phyloP scores from a whole-genome alignment of 495 filamentous ascomycete genomes.

The Neurospora cerealis region DNA sequence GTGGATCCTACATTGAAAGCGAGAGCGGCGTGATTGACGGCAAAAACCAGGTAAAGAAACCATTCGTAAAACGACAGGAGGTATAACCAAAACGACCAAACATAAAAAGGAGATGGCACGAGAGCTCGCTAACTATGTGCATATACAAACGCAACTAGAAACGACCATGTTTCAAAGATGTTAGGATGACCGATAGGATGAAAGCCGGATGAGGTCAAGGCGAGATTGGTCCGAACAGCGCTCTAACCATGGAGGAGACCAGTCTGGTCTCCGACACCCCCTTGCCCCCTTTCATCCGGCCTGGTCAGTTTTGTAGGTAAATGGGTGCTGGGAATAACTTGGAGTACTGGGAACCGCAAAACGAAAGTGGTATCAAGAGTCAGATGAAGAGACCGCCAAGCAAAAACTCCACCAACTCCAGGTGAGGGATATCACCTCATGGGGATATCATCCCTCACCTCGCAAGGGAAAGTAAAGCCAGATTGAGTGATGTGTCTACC shows the following conservation, averaged over 20 bases:
- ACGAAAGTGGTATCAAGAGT: slow-evolving; percentile 23
- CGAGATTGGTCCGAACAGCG: not conserved
- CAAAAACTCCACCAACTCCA: slow-evolving; percentile 8
- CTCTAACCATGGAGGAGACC: not conserved
- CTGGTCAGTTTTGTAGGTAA: not conserved
- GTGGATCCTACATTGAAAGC: not conserved
- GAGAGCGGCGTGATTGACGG: not conserved
- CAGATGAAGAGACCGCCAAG: not conserved
- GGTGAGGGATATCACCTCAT: not conserved
- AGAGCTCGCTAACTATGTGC: not conserved
- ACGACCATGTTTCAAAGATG: not conserved
- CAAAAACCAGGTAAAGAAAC: not conserved
- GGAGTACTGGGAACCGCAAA: slow-evolving; percentile 1
- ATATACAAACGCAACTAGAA: not conserved
- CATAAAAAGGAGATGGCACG: not conserved
- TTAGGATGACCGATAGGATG: not conserved
- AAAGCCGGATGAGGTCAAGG: not conserved
- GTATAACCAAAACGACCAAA: not conserved
- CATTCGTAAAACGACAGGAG: not conserved
- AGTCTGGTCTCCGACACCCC: not conserved
- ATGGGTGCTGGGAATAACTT: not conserved
- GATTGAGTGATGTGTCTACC: slow-evolving; percentile 40
- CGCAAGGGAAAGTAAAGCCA: slow-evolving; percentile 2
- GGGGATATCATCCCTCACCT: not conserved
- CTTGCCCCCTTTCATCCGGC: not conserved